These are phyloP conservation scores for Aechmea fasciata DNA, from an alignment of 176 grass and related monocot genomes.

Conservation along the genomic window DNA sequence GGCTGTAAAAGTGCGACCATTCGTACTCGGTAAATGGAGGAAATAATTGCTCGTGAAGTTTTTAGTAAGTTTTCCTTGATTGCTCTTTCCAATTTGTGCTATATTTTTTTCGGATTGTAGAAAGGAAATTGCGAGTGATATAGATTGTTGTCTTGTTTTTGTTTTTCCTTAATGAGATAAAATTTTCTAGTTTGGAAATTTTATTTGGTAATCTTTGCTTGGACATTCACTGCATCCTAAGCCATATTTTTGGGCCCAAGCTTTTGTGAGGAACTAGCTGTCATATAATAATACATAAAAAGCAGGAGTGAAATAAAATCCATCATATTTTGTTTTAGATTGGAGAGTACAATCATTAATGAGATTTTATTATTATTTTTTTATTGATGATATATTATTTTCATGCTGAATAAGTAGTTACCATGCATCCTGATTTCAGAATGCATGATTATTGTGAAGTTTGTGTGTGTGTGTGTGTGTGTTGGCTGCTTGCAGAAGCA, in stretches of 20 bases:
- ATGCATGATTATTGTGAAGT: no score
- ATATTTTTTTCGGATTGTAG: neutral
- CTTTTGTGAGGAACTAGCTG: neutral
- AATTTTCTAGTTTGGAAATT: neutral
- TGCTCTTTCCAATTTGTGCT: neutral
- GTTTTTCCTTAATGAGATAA: conserved; percentile 1
- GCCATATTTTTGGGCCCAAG: neutral
- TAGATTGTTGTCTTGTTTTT: neutral
- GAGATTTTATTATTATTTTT: no score
- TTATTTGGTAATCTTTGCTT: neutral
- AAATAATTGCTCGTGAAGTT: neutral
- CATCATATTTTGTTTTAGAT: no score
- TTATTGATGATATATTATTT: no score
- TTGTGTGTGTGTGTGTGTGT: no score
- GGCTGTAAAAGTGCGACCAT: neutral
- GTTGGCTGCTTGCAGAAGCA: no score
- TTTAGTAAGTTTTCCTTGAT: neutral
- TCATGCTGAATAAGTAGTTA: no score
- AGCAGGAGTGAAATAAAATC: neutral
- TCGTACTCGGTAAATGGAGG: neutral
- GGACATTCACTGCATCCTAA: neutral
- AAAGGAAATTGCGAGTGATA: conserved; percentile 2
- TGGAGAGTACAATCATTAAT: no score
- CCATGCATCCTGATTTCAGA: no score
- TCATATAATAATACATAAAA: neutral